Evolutionary conservation across 164 flowering plant species (phyloP).

Genomic region (Buxus sempervirens): DNA sequence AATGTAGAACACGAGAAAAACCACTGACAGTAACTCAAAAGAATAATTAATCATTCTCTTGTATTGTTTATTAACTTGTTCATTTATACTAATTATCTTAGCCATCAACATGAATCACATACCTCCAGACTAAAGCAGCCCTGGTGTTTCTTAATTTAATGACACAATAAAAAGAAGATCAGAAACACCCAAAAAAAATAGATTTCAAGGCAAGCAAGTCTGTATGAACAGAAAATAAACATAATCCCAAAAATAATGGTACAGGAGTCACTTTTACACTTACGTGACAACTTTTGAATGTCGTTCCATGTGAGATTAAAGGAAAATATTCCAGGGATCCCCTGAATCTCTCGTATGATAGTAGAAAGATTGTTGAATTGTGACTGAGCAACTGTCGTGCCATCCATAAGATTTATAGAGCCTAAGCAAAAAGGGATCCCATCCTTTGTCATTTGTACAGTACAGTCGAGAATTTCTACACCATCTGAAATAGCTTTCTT

Average conservation of each 20-base stretch:
- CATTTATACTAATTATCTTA: background rate
- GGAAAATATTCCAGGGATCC: conserved; percentile 47
- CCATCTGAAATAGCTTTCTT: conserved; percentile 76
- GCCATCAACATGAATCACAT: background rate
- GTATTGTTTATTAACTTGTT: background rate
- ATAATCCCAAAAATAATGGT: too few species aligned
- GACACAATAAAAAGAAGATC: too few species aligned
- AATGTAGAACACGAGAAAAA: too few species aligned
- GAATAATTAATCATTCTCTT: too few species aligned
- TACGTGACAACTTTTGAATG: conserved; percentile 68
- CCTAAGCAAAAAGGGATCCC: conserved; percentile 67
- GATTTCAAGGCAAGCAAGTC: too few species aligned
- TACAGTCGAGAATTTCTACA: conserved; percentile 76
- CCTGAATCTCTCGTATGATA: conserved; percentile 40
- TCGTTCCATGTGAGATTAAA: conserved; percentile 72
- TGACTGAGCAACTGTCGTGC: conserved; percentile 48
- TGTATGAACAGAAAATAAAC: too few species aligned
- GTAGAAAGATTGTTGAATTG: conserved; percentile 25
- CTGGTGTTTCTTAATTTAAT: too few species aligned
- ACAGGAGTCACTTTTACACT: conserved; percentile 41
- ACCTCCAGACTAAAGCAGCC: too few species aligned
- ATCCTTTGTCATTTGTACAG: conserved; percentile 82
- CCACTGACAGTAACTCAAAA: too few species aligned
- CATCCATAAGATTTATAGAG: conserved; percentile 65
- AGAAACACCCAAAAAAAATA: too few species aligned